Base-by-base conservation (phyloP, 2,329 filamentous ascomycete genomes). In the Cordyceps fumosorosea region DNA sequence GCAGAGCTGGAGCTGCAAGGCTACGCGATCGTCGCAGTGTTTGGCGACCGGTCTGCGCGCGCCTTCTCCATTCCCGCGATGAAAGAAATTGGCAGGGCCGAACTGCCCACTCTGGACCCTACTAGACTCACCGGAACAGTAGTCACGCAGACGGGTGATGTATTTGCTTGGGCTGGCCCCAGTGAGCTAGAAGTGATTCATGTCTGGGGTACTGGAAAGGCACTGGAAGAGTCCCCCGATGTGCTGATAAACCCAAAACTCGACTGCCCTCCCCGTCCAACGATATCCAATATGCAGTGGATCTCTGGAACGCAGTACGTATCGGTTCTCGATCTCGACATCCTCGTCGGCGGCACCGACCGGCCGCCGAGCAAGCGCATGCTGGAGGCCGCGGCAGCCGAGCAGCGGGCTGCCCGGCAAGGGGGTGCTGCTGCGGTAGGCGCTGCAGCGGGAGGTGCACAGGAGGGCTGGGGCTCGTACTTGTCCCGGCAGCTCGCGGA, bases 221-320 rank as follows among this genome's bases (percentile, higher is more conserved):
- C 79, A 32, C 77, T 90, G 64, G 84, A 82, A 63, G 85, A 81
- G 58, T 80, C 78, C 0, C 76, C 84, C n/a, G 93, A 97, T 71
- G 85, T 80, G 8, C 80, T 99, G 3, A 85, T 90, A 74, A 96
- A 98, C 71, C 87, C 90, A 0, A 81, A 89, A 63, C 83, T 90
- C 0, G 71, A 83, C 18, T 82, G 89, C 24, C 93, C 93, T 2
- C 82, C 91, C 14, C 86, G 95, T 2, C 95, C 95, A 1, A 96
- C 92, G 0, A 99, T 99, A 64, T 96, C 90, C 22, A 96, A 96
- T 69, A 76, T 99, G 44, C 92, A 98, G 75, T 99, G 95, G 95
- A 91, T 99, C 58, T 89, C 92, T 0, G 95, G 95, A 4, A 98
- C 93, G 1, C 93, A 97, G 74, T 89, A 96, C 68, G 84, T 99